These are phyloP conservation scores for Fusarium coffeatum DNA, from an alignment of 2,329 filamentous ascomycete genomes.

Conservation along the genomic window DNA sequence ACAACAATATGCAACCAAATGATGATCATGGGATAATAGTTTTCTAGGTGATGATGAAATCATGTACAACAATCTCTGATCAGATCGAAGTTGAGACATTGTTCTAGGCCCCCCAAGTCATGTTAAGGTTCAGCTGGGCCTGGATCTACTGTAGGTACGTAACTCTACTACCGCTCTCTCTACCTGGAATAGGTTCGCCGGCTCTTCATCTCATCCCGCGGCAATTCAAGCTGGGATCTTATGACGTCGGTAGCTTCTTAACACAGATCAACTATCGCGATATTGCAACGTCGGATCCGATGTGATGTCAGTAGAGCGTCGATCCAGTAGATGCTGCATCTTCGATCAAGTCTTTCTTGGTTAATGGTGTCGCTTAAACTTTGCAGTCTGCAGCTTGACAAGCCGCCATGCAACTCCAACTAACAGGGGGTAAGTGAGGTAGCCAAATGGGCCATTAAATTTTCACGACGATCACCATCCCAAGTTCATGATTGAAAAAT, in stretches of 20 bases:
- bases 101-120: background rate
- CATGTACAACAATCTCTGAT: background rate
- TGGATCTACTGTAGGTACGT: constrained; percentile 6
- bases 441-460: background rate
- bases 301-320: constrained; percentile 24
- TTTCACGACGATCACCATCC: constrained; percentile 19
- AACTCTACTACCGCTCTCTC: background rate
- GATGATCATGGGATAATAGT: background rate
- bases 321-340: constrained; percentile 2
- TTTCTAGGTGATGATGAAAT: background rate
- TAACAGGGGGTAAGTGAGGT: background rate
- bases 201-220: constrained; percentile 10
- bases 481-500: background rate
- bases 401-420: constrained; percentile 1
- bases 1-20: background rate
- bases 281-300: constrained; percentile 11
- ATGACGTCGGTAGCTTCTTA: constrained; percentile 27
- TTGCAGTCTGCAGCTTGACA: background rate
- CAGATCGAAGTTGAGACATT: background rate
- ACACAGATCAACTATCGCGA: constrained; percentile 6
- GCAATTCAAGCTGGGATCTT: constrained; percentile 11
- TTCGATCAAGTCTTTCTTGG: constrained; percentile 1
- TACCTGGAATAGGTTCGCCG: constrained; percentile 1
- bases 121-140: background rate
- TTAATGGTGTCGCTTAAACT: background rate